phyloP scores from a whole-genome alignment of 2,329 filamentous ascomycete genomes.

The Talaromyces funiculosus region DNA sequence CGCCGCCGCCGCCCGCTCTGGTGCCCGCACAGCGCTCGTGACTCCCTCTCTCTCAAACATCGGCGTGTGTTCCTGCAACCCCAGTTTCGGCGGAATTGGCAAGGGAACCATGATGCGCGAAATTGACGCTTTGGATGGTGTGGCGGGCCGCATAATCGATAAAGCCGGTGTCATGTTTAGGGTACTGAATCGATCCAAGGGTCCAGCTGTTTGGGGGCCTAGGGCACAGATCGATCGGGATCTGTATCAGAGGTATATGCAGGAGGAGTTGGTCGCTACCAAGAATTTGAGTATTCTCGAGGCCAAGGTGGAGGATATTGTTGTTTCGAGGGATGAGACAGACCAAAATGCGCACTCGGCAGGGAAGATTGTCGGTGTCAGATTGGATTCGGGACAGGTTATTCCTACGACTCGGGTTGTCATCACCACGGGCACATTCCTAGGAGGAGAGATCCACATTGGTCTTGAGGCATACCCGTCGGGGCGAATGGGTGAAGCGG shows the following conservation, averaged over 20 bases:
- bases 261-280: conserved; percentile 72
- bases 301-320: conserved; percentile 88
- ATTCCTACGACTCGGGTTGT: conserved; percentile 75
- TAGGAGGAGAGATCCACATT: conserved; percentile 95
- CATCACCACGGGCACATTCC: conserved; percentile 93
- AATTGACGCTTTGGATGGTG: conserved; percentile 87
- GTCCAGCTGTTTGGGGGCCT: conserved; percentile 94
- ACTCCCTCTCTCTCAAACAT: conserved; percentile 86
- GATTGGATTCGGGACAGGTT: conserved; percentile 79
- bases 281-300: conserved; percentile 73
- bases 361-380: conserved; percentile 75
- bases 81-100: conserved; percentile 95
- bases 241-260: conserved; percentile 87
- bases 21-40: conserved; percentile 81
- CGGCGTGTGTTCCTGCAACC: conserved; percentile 93
- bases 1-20: conserved; percentile 80
- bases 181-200: conserved; percentile 80
- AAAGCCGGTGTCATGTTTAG: conserved; percentile 93
- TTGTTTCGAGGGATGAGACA: conserved; percentile 56
- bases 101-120: conserved; percentile 96
- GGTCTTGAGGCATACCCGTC: conserved; percentile 78
- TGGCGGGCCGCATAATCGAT: conserved; percentile 84
- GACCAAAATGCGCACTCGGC: conserved; percentile 48
- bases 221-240: conserved; percentile 90
- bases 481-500: conserved; percentile 87